Base-by-base conservation (phyloP, 2,329 filamentous ascomycete species). In the Calonectria pseudoturangicola region DNA sequence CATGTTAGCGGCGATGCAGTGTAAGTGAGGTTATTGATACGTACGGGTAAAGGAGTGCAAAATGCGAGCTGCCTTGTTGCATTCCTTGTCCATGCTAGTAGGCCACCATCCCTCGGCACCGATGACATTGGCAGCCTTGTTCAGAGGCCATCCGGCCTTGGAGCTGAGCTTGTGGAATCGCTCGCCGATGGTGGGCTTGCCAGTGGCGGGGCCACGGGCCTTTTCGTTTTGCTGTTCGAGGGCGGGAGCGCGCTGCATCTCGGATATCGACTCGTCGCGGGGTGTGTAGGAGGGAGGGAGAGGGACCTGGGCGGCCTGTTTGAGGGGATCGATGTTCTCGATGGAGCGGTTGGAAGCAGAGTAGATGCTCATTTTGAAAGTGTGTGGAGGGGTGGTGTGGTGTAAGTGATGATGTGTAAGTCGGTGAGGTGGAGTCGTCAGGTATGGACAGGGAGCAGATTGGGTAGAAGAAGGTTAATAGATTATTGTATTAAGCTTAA, bases 101-200 rank as follows among this genome's bases (percentile, higher is more conserved):
- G 93, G 93, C 93, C 93, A 95, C 81, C 94, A 95, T 15, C 93
- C 92, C 81, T 95, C 93, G 30, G 91, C 90, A 73, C 93, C 93
- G 50, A 95, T 84, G 75, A 90, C 89, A 82, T 94, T 93, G 65
- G 91, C 92, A 21, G 93, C 85, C 70, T 88, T 90, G 81, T 94
- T 94, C 71, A 94, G 88, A 5, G 93, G 92, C 16, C 88, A 87
- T 12, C 91, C 92, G 33, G 93, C 86, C 79, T 92, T 93, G 84
- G 93, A 92, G 70, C 91, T 88, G 71, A 89, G 86, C 79, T 90
- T 91, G 84, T 94, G 92, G 80, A 94, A 92, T 72, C 91, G 89
- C 58, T 88, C 86, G 77, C 92, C 89, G 25, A 82, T 83, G 73
- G 81, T 84, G 4, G 79, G 81, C 75, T 84, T 86, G 45, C 27